Percentiles rank a stretch among this genome's conserved stretches.
These are phyloP conservation scores for Sclerotinia minor DNA, from an alignment of 2,329 filamentous ascomycete species.

Conservation along the genomic window DNA sequence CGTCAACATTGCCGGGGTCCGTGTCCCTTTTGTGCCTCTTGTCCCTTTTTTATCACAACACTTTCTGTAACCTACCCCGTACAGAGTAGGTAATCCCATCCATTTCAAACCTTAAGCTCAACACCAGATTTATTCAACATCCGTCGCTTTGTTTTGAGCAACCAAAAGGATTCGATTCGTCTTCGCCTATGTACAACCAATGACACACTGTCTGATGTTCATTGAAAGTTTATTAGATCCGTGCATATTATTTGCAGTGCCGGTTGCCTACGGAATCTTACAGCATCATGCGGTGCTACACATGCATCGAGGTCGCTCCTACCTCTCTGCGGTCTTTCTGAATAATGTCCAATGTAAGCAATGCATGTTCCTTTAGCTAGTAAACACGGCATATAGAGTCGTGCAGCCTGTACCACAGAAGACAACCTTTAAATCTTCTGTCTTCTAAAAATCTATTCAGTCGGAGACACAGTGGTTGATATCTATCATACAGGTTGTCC, in stretches of 20 bases:
- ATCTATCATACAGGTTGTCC: slow-evolving; percentile 27
- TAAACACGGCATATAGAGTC: slow-evolving; percentile 24
- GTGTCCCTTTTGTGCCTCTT: not conserved
- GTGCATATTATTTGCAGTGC: slow-evolving; percentile 20
- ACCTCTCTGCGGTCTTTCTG: slow-evolving; percentile 8
- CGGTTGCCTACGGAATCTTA: slow-evolving; percentile 20
- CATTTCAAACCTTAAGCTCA: not conserved
- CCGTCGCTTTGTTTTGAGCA: not conserved
- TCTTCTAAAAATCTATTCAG: not conserved
- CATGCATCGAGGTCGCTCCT: slow-evolving; percentile 23
- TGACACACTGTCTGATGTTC: slow-evolving; percentile 14
- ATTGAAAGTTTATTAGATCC: slow-evolving; percentile 10
- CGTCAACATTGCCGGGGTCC: not conserved
- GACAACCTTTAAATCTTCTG: not conserved
- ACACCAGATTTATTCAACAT: not conserved
- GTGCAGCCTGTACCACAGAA: slow-evolving; percentile 4
- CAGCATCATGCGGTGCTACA: slow-evolving; percentile 25
- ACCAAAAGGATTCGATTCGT: slow-evolving; percentile 5
- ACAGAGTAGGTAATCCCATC: not conserved
- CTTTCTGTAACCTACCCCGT: no score
- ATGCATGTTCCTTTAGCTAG: slow-evolving; percentile 9
- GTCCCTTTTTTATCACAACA: not conserved
- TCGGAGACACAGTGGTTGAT: slow-evolving; percentile 4
- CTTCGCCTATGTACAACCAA: slow-evolving; percentile 17
- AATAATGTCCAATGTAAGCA: slow-evolving; percentile 25